Evolutionary conservation across 495 filamentous ascomycete species (phyloP).

Genomic region (Pseudoneurospora amorphoporcata): DNA sequence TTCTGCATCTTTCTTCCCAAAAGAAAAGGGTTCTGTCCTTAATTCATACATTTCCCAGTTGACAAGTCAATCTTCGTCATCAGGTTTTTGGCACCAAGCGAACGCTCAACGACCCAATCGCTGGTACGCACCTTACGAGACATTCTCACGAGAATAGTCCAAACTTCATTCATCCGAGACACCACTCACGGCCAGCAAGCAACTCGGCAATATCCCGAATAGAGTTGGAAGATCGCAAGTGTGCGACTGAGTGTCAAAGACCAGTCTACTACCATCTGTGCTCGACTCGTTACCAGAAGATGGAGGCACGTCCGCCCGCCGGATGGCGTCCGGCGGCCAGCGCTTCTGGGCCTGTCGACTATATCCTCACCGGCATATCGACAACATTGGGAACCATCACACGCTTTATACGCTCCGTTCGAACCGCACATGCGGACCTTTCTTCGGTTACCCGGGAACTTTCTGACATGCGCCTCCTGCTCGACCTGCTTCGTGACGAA

Average conservation of each 20-base stretch:
- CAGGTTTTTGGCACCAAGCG: neutral
- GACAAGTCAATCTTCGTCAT: neutral
- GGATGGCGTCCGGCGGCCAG: neutral
- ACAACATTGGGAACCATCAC: conserved; percentile 19
- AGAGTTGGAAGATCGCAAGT: neutral
- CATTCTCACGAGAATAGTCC: neutral
- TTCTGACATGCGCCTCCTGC: conserved; percentile 19
- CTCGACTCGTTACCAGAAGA: neutral
- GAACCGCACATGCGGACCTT: conserved; percentile 18
- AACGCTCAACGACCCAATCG: neutral
- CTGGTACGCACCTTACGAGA: neutral
- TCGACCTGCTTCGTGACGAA: conserved; percentile 20
- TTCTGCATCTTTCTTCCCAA: neutral
- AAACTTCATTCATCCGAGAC: neutral
- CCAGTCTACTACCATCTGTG: neutral
- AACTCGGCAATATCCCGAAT: neutral
- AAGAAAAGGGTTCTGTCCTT: neutral
- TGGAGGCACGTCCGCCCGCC: neutral
- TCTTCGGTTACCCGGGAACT: conserved; percentile 20
- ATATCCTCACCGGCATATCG: conserved; percentile 14
- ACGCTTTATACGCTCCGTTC: conserved; percentile 20
- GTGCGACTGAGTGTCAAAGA: neutral
- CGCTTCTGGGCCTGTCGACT: conserved; percentile 12
- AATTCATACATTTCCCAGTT: neutral
- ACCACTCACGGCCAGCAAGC: neutral